Percentiles rank a stretch among this genome's conserved stretches.
Evolutionary conservation across 352 stramenopile genomes (phyloP).

Genomic region (Thalassiosira exigua): DNA sequence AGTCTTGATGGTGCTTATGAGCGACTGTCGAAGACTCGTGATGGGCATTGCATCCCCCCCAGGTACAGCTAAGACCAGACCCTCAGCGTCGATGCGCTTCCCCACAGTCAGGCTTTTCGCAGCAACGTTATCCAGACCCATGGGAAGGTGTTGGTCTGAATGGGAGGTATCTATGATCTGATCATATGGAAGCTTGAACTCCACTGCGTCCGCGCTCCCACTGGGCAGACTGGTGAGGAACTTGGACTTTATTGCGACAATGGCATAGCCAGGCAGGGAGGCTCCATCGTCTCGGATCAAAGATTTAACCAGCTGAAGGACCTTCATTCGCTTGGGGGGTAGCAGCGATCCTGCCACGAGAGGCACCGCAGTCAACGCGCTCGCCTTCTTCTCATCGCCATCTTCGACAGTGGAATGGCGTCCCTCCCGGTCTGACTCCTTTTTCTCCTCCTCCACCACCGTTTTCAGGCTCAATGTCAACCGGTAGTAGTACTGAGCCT

Average conservation of each 20-base stretch:
- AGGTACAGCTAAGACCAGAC: conserved; percentile 72
- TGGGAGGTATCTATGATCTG: conserved; percentile 82
- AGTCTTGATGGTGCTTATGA: conserved; percentile 59
- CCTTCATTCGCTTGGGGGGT: conserved; percentile 74
- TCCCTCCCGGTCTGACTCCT: background rate
- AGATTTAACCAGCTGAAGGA: conserved; percentile 73
- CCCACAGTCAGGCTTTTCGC: conserved; percentile 68
- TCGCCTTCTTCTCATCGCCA: conserved; percentile 14
- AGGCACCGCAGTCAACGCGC: conserved; percentile 21
- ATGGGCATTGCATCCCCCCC: conserved; percentile 59
- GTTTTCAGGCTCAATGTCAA: conserved; percentile 64
- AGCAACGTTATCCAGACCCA: conserved; percentile 71
- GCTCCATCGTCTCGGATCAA: conserved; percentile 59
- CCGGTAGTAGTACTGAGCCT: conserved; percentile 58
- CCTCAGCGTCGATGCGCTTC: conserved; percentile 79
- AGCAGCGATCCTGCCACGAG: conserved; percentile 69
- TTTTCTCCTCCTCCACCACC: conserved; percentile 26
- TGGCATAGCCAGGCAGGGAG: conserved; percentile 77
- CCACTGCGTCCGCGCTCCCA: conserved; percentile 51
- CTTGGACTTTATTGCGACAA: conserved; percentile 82
- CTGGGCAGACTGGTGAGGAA: conserved; percentile 54
- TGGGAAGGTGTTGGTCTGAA: conserved; percentile 58
- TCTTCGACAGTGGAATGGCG: conserved; percentile 44
- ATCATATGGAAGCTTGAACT: conserved; percentile 83
- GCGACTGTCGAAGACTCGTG: conserved; percentile 64